Evolutionary conservation across 768 basidiomycete genomes (phyloP), one percentile per base, ranked within the genome.

Genomic region (Cystobasidium onofrii): DNA sequence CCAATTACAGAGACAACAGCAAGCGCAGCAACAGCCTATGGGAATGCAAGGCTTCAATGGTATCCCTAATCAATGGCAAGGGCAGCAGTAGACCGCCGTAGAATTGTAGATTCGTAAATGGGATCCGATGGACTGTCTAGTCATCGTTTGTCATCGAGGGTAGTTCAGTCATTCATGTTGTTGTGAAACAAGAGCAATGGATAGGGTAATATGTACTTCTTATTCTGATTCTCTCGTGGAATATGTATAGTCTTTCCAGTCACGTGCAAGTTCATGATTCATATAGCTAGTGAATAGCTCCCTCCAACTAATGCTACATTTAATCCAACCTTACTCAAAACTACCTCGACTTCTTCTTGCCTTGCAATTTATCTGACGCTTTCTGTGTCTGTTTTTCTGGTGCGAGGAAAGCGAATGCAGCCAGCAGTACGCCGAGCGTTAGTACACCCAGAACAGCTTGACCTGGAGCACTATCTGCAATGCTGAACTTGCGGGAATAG

Each of bases 391-490:
- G 23, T 27, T 71, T 71, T 23, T 60, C 55, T 1, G 69, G 31
- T 36, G 33, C 55, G 3, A 71, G 18, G 27, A 71, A 36, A 29
- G 69, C 50, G 39, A 71, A 71, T 27, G 29, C n/a, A 33, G 54
- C 23, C 15, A 71, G 25, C 13, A 71, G 69, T 4, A 60, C 34
- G 31, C 50, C 54, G 7, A 71, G 54, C 41, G 69, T 46, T 7
- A 71, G 2, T 3, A 29, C 55, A 18, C 69, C 69, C 13, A 71
- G 54, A 4, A 71, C 55, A 31, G 54, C 69, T 61, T 71, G 69
- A 55, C 69, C 54, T 6, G 69, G 57, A 6, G 25, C 33, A 29
- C 57, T 60, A 29, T 60, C 57, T 4, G 57, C 3, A 12, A 60
- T 12, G 27, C 63, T 64, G n/a, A 46, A 64, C 39, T 41, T 64